Evolutionary conservation across 164 flowering plant species (phyloP).

Genomic region (Magnolia kwangsiensis): DNA sequence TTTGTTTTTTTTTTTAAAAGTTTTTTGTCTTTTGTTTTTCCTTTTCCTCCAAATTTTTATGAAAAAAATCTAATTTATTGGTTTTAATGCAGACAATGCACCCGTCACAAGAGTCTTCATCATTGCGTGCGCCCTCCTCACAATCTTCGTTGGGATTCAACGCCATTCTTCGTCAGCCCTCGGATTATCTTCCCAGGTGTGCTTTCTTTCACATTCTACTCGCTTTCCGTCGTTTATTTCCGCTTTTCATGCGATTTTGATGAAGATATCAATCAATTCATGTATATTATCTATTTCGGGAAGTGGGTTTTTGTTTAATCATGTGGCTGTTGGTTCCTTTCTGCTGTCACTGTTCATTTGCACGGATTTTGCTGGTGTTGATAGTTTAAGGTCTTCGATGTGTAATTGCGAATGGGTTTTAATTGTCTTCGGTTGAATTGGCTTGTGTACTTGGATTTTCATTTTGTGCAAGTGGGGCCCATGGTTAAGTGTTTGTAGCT

Average conservation of each 20-base stretch:
- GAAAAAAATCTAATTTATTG: neutral
- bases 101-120: slow-evolving; percentile 67
- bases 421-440: too few relatives aligned
- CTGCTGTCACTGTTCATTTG: neutral
- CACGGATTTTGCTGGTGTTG: neutral
- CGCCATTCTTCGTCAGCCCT: slow-evolving; percentile 50
- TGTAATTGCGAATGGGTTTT: neutral
- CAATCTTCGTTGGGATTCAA: slow-evolving; percentile 66
- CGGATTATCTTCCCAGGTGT: slow-evolving; percentile 74
- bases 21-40: neutral
- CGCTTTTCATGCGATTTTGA: neutral
- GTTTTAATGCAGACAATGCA: slow-evolving; percentile 65
- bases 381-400: neutral
- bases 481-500: too few relatives aligned
- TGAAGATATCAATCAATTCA: too few relatives aligned
- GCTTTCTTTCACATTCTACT: neutral
- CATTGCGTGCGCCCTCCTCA: slow-evolving; percentile 55
- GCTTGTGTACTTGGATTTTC: too few relatives aligned
- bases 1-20: too few relatives aligned
- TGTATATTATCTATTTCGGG: neutral
- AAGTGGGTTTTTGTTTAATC: neutral
- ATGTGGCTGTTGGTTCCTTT: neutral
- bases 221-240: neutral
- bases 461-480: too few relatives aligned
- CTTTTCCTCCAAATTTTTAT: neutral